These are phyloP conservation scores for Penicillium odoratum DNA, from an alignment of 495 filamentous ascomycete genomes.

Conservation along the genomic window DNA sequence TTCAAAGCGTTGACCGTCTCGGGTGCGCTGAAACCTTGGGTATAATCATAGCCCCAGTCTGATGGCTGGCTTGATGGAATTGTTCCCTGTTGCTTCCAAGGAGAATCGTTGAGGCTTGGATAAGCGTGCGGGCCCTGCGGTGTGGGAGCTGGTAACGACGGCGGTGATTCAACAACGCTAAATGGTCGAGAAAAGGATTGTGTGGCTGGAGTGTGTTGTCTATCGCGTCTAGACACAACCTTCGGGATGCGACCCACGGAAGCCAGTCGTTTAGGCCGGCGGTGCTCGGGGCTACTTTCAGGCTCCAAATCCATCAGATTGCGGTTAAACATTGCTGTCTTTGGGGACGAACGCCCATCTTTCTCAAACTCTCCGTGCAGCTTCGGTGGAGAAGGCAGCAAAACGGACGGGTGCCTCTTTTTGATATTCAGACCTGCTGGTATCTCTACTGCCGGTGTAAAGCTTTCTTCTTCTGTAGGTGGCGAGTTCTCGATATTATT, in stretches of 20 bases:
- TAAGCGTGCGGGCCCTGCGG: constrained; percentile 16
- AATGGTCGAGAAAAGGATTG: constrained; percentile 89
- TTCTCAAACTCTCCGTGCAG: constrained; percentile 45
- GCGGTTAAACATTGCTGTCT: constrained; percentile 40
- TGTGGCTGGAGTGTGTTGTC: constrained; percentile 66
- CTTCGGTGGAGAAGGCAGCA: constrained; percentile 56
- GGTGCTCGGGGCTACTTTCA: constrained; percentile 25
- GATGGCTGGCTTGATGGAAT: constrained; percentile 19
- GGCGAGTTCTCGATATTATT: constrained; percentile 56
- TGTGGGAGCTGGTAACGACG: constrained; percentile 21
- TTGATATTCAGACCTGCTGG: constrained; percentile 37
- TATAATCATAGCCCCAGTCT: constrained; percentile 29
- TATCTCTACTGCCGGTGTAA: constrained; percentile 25
- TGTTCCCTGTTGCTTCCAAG: constrained; percentile 22
- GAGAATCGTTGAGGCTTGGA: constrained; percentile 27
- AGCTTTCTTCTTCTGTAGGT: constrained; percentile 39
- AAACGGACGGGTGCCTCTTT: constrained; percentile 48
- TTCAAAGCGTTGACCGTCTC: constrained; percentile 35
- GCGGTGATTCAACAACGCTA: constrained; percentile 42
- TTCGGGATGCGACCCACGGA: constrained; percentile 90
- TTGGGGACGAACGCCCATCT: constrained; percentile 41
- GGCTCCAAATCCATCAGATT: constrained; percentile 16
- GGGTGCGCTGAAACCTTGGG: constrained; percentile 41
- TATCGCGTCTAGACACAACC: constrained; percentile 71
- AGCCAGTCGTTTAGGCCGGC: constrained; percentile 54